A percentile compares a stretch with the other conserved stretches of the same genome.
phyloP scores from a whole-genome alignment of 176 grass and related monocot species.

The Oryza rufipogon region DNA sequence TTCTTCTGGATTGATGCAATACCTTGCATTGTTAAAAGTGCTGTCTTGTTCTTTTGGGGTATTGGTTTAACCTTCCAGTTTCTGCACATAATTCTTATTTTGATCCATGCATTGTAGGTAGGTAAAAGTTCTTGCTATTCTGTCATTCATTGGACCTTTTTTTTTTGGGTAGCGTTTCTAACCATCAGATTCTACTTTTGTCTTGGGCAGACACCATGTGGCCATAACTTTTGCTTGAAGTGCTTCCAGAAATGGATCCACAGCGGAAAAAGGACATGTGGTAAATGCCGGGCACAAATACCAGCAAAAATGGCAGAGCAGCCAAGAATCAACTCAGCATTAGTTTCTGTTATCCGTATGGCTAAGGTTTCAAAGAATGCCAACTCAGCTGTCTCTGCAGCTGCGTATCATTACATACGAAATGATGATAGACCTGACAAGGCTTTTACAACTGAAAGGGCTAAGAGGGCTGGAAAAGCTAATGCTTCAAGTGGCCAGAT shows the following conservation, averaged over 20 bases:
- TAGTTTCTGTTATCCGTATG: slow-evolving; percentile 77
- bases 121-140: neutral
- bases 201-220: slow-evolving; percentile 73
- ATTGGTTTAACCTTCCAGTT: slow-evolving; percentile 1
- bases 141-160: neutral
- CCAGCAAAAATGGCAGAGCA: slow-evolving; percentile 75
- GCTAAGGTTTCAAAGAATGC: slow-evolving; percentile 63
- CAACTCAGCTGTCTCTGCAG: slow-evolving; percentile 30
- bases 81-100: slow-evolving; percentile 3
- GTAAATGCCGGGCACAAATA: slow-evolving; percentile 61
- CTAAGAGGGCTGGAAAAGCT: slow-evolving; percentile 81
- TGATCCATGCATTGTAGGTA: neutral
- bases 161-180: neutral
- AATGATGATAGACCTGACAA: slow-evolving; percentile 88
- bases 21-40: neutral
- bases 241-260: slow-evolving; percentile 86
- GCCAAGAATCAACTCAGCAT: slow-evolving; percentile 81
- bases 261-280: slow-evolving; percentile 67
- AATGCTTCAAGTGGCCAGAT: slow-evolving; percentile 96
- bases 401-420: slow-evolving; percentile 61
- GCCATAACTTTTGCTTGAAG: slow-evolving; percentile 94
- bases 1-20: neutral
- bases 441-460: slow-evolving; percentile 85
- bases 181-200: neutral
- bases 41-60: neutral